Base-by-base conservation (phyloP, 768 basidiomycete species). In the Cytidiella melzeri region DNA sequence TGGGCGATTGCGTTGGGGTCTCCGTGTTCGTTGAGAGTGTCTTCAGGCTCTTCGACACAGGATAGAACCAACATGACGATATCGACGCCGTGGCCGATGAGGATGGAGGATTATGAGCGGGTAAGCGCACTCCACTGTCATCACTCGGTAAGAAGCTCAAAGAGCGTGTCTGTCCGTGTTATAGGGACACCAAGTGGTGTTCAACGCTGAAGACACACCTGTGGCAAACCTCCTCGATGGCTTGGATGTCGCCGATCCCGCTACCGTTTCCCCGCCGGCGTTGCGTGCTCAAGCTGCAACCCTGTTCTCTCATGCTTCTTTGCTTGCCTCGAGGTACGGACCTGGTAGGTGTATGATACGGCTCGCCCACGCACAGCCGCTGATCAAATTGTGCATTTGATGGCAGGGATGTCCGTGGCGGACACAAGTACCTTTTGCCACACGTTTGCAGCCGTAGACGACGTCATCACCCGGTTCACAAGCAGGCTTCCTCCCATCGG, bases 71-170 rank as follows among this genome's bases (percentile, higher is more conserved):
- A 34, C 30, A 7, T 34, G 30, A 15, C 30, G 30, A 48, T 63
- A 19, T 55, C 59, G 11, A 63, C 60, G 3, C 62, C 62, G 9
- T 63, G 61, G 61, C 64, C 64, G 21, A 48, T 63, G 26, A 26
- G 41, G 7, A 54, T 44, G 37, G 47, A 51, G 25, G 55, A 56
- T 9, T 62, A 62, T 38, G 58, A 58, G 36, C 39, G 50, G 24
- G 57, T 61, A 53, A 24, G 56, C 49, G 3, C 42, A 5, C 25
- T 23, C 10, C 9, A 7, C 30, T 34, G 7, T 34, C 30, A 15
- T 34, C n/a, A n/a, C n/a, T n/a, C n/a, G n/a, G n/a, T n/a, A n/a
- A n/a, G n/a, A n/a, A n/a, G n/a, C n/a, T n/a, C n/a, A n/a, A n/a
- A n/a, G n/a, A n/a, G n/a, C n/a, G n/a, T n/a, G n/a, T n/a, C n/a